Evolutionary conservation across 2,329 filamentous ascomycete genomes (phyloP).

Genomic region (Scedosporium apiospermum): DNA sequence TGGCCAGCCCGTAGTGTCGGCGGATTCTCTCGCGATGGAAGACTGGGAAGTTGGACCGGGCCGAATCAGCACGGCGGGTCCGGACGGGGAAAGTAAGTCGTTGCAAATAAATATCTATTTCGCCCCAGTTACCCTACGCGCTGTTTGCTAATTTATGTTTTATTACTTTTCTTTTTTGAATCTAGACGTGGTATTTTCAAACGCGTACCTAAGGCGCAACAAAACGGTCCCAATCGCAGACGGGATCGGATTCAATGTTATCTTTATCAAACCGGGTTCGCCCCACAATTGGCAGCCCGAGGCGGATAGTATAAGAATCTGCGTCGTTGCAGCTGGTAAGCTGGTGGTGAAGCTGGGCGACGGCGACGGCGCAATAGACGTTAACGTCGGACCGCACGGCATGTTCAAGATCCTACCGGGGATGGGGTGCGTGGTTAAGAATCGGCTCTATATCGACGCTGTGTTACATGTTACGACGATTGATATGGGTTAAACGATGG

Average conservation of each 20-base stretch:
- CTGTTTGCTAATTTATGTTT: neutral
- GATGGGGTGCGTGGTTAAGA: slow-evolving; percentile 26
- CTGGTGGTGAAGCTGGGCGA: slow-evolving; percentile 24
- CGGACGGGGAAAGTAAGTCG: slow-evolving; percentile 2
- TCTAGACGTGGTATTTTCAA: slow-evolving; percentile 33
- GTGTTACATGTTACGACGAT: slow-evolving; percentile 27
- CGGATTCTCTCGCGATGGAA: slow-evolving; percentile 25
- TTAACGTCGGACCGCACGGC: slow-evolving; percentile 32
- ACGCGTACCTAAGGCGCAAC: slow-evolving; percentile 27
- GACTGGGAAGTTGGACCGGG: slow-evolving; percentile 37
- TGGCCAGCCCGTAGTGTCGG: neutral
- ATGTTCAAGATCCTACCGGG: slow-evolving; percentile 32
- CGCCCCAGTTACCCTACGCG: neutral
- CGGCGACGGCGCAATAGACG: slow-evolving; percentile 18
- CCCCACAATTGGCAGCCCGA: slow-evolving; percentile 20
- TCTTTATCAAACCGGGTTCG: slow-evolving; percentile 28
- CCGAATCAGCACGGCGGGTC: slow-evolving; percentile 16
- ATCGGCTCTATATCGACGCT: slow-evolving; percentile 33
- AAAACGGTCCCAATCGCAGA: slow-evolving; percentile 25
- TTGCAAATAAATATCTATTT: neutral
- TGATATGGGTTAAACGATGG: neutral
- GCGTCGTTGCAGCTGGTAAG: slow-evolving; percentile 31
- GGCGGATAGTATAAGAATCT: slow-evolving; percentile 23
- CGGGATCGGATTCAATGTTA: slow-evolving; percentile 29
- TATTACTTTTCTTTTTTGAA: neutral